Percentiles rank a stretch among this genome's conserved stretches.
These are phyloP conservation scores for Metarhizium robertsii DNA, from an alignment of 2,329 filamentous ascomycete species.

Conservation along the genomic window DNA sequence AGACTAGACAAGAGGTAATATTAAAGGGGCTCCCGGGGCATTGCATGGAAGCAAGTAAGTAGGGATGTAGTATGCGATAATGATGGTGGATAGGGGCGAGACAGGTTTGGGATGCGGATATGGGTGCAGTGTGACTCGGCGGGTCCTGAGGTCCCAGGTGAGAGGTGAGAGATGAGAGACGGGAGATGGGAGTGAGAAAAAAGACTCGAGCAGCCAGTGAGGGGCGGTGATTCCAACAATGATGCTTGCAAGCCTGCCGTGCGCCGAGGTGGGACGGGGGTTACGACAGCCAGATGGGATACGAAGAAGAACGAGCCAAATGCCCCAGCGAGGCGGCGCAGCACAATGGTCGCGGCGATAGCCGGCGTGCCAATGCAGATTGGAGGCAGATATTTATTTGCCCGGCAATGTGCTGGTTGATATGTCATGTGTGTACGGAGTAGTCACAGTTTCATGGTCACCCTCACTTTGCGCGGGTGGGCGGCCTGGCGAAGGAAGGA, in stretches of 20 bases:
- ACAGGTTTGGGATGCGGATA: neutral
- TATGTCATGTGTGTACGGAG: too few species aligned
- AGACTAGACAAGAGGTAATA: too few species aligned
- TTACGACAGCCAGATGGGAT: neutral
- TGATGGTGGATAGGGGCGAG: neutral
- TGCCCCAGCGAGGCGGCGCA: neutral
- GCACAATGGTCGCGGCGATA: neutral
- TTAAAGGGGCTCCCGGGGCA: too few species aligned
- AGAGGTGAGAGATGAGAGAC: neutral
- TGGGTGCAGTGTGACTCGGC: neutral
- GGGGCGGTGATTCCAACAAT: neutral
- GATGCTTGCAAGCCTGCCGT: constrained; percentile 1
- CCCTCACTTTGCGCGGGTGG: neutral
- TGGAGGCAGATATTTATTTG: neutral
- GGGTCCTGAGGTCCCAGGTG: neutral
- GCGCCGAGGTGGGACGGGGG: constrained; percentile 1
- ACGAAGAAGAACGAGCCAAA: neutral
- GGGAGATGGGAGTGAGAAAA: neutral
- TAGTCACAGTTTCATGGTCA: neutral
- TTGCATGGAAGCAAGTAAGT: constrained; percentile 2
- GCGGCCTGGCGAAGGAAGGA: neutral
- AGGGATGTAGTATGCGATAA: neutral
- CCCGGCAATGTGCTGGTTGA: too few species aligned
- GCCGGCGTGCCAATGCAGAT: too few species aligned
- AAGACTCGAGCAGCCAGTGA: neutral